phyloP scores from a whole-genome alignment of 78 protist genomes.

The Dictyostelium brefeldianum region DNA sequence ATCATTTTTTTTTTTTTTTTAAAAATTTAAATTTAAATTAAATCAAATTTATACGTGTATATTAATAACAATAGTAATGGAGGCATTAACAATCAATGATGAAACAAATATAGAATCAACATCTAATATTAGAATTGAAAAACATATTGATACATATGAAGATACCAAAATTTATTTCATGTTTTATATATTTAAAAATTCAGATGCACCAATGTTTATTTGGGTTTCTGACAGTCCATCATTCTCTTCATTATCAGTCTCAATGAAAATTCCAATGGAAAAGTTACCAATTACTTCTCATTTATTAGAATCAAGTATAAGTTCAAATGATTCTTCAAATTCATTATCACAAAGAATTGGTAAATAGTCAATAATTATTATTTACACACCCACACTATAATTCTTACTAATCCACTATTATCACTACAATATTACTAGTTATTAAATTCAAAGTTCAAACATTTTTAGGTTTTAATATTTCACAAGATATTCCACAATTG shows the following conservation, averaged over 20 bases:
- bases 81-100: not conserved
- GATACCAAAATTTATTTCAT: constrained; percentile 19
- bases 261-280: constrained; percentile 39
- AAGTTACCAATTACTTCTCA: constrained; percentile 5
- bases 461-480: not conserved
- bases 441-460: constrained; percentile 29
- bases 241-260: not conserved
- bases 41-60: not conserved
- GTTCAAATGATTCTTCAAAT: constrained; percentile 1
- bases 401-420: not conserved
- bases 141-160: constrained; percentile 12
- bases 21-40: too few species aligned
- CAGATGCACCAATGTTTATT: not conserved
- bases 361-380: not conserved
- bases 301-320: not conserved
- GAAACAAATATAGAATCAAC: not conserved
- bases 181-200: constrained; percentile 21
- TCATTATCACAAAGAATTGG: constrained; percentile 24
- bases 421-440: not conserved
- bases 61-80: not conserved
- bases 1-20: too few species aligned
- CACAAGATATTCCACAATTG: constrained; percentile 21
- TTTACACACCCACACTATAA: too few species aligned
- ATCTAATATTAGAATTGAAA: constrained; percentile 10
- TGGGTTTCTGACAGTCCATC: constrained; percentile 12